Conservation (phyloP, 2,329 filamentous ascomycete species). For the Trichoderma sp. region DNA sequence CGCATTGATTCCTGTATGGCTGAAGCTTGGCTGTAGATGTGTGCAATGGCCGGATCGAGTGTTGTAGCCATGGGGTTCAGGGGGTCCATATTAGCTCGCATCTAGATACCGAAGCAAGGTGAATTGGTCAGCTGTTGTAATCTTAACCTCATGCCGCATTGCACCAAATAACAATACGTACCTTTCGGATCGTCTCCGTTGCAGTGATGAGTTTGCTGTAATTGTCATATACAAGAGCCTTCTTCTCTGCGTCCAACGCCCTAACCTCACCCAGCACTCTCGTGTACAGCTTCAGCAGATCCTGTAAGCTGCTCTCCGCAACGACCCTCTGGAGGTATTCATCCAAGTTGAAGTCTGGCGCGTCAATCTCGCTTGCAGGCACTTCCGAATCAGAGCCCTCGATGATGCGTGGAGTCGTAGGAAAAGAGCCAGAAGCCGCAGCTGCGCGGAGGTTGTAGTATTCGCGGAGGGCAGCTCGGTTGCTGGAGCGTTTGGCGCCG, state of each 20-base stretch:
- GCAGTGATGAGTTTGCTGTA: slow-evolving; percentile 97
- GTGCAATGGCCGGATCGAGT: slow-evolving; percentile 70
- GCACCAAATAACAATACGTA: slow-evolving; percentile 32
- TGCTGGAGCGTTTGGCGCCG: slow-evolving; percentile 54
- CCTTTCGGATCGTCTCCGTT: slow-evolving; percentile 89
- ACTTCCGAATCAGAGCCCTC: slow-evolving; percentile 57
- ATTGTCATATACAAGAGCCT: slow-evolving; percentile 96
- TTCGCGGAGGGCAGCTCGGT: slow-evolving; percentile 84
- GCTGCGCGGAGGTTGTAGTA: slow-evolving; percentile 78
- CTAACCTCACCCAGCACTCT: slow-evolving; percentile 77
- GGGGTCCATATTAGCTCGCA: slow-evolving; percentile 80
- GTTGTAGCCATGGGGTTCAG: slow-evolving; percentile 73
- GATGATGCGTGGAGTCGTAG: slow-evolving; percentile 45
- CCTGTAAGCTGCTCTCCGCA: slow-evolving; percentile 64
- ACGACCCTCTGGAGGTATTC: slow-evolving; percentile 65
- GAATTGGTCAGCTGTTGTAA: neutral
- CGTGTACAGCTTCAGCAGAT: slow-evolving; percentile 70
- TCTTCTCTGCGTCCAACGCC: slow-evolving; percentile 91
- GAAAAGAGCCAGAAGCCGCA: slow-evolving; percentile 42
- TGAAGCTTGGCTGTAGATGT: slow-evolving; percentile 67
- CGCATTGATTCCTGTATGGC: slow-evolving; percentile 57
- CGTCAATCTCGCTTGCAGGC: slow-evolving; percentile 71
- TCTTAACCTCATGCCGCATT: neutral
- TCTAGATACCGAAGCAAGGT: slow-evolving; percentile 44
- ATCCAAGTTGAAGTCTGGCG: slow-evolving; percentile 69